phyloP scores from a whole-genome alignment of 1,139 yeast species.

The Zygosaccharomyces pseudobailii region DNA sequence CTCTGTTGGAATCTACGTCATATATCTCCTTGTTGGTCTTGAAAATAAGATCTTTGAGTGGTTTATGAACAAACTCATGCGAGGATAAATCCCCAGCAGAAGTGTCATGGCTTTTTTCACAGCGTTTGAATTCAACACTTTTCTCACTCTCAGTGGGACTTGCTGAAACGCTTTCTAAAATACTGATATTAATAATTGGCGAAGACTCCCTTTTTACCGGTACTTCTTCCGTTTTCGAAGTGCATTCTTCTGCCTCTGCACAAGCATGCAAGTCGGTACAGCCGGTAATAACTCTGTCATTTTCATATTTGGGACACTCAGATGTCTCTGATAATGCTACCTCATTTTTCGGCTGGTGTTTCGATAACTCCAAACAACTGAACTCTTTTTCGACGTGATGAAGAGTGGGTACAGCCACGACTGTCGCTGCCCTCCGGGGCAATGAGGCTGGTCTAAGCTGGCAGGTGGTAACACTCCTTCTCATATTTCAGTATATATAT shows the following conservation, averaged over 20 bases:
- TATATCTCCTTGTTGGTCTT: constrained; percentile 23
- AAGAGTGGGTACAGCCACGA: constrained; percentile 1
- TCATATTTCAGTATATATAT: background rate
- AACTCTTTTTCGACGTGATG: constrained; percentile 2
- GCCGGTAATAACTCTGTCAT: background rate
- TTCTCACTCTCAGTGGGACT: background rate
- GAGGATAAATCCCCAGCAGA: constrained; percentile 2
- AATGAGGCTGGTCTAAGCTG: background rate
- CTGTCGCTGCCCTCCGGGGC: constrained; percentile 7
- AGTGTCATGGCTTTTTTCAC: constrained; percentile 3
- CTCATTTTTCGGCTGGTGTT: background rate
- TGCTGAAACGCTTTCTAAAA: background rate
- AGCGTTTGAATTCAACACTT: background rate
- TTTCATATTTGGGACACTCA: background rate
- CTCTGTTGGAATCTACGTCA: constrained; percentile 23
- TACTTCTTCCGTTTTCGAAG: background rate
- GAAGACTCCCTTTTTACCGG: background rate
- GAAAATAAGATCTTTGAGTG: constrained; percentile 24
- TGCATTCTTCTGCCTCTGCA: background rate
- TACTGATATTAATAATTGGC: background rate
- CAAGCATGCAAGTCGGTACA: background rate
- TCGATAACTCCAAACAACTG: background rate
- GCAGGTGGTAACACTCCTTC: constrained; percentile 7
- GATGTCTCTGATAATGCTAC: background rate
- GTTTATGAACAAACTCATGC: constrained; percentile 17